Percentiles rank a stretch among this genome's conserved stretches.
phyloP scores from a whole-genome alignment of 345 rosid species.

The Luvunga scandens region DNA sequence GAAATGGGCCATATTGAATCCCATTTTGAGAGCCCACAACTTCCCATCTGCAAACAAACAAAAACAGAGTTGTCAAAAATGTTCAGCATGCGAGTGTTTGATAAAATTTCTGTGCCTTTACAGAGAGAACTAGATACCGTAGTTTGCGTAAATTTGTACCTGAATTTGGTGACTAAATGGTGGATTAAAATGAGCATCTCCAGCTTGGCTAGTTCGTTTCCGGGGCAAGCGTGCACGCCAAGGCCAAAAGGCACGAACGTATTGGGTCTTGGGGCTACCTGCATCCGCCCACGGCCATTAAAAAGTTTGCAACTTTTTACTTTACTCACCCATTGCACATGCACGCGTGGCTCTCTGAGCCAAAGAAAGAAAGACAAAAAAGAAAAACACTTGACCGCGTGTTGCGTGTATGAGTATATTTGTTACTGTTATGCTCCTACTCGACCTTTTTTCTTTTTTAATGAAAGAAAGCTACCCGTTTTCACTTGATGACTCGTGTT shows the following conservation, averaged over 20 bases:
- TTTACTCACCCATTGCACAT: neutral
- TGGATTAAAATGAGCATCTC: slow-evolving; percentile 77
- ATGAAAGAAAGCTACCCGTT: too few relatives aligned
- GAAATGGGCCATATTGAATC: slow-evolving; percentile 83
- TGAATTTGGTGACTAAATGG: slow-evolving; percentile 63
- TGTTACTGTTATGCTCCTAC: neutral
- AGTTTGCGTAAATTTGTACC: slow-evolving; percentile 33
- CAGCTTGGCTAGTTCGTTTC: slow-evolving; percentile 89
- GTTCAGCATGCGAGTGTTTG: neutral
- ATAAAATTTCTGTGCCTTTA: neutral
- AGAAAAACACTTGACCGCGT: neutral
- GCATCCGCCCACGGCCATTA: slow-evolving; percentile 15
- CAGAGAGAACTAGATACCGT: neutral
- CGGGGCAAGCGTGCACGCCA: slow-evolving; percentile 95
- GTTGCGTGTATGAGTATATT: neutral
- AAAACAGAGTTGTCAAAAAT: neutral
- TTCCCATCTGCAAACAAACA: slow-evolving; percentile 59
- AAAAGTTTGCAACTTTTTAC: neutral
- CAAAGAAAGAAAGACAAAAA: neutral
- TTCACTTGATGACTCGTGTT: neutral
- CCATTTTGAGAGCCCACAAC: slow-evolving; percentile 59
- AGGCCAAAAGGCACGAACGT: slow-evolving; percentile 92
- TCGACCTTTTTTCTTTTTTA: too few relatives aligned
- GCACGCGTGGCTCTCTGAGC: neutral
- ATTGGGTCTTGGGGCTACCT: slow-evolving; percentile 73